Evolutionary conservation across 257 asterid genomes (phyloP).

Genomic region (Hygrophila difformis): DNA sequence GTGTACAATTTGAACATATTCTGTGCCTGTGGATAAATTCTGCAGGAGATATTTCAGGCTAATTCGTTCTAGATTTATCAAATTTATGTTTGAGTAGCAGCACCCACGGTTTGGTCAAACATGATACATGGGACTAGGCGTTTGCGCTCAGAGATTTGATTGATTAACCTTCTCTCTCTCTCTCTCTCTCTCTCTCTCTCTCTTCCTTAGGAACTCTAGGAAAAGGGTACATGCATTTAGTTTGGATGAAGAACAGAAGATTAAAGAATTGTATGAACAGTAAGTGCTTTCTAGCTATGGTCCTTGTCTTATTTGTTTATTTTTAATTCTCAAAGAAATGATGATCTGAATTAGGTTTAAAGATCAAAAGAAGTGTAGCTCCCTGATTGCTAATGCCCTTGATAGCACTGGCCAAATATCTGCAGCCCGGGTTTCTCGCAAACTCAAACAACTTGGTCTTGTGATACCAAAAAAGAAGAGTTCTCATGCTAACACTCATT

Average conservation of each 20-base stretch:
- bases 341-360: conserved; percentile 52
- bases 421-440: conserved; percentile 63
- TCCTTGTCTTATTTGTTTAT: conserved; percentile 7
- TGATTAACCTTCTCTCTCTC: background rate
- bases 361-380: conserved; percentile 77
- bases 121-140: conserved; percentile 3
- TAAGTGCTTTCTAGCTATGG: conserved; percentile 35
- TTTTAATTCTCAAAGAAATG: background rate
- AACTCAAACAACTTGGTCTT: conserved; percentile 89
- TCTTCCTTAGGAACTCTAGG: conserved; percentile 52
- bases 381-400: conserved; percentile 80
- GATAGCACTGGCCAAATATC: conserved; percentile 58
- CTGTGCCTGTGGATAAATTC: no score
- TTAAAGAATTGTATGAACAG: conserved; percentile 77
- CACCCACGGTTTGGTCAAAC: conserved; percentile 3
- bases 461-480: conserved; percentile 42
- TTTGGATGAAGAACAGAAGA: conserved; percentile 67
- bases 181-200: no score
- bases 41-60: conserved; percentile 12
- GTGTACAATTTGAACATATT: conserved; percentile 28
- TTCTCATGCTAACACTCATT: conserved; percentile 30
- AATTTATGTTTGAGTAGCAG: background rate
- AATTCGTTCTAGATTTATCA: conserved; percentile 6
- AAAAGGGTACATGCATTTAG: conserved; percentile 70
- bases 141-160: conserved; percentile 8